phyloP scores from a whole-genome alignment of 805 yeast genomes.

The Yamadazyma takamatsuzukensis region DNA sequence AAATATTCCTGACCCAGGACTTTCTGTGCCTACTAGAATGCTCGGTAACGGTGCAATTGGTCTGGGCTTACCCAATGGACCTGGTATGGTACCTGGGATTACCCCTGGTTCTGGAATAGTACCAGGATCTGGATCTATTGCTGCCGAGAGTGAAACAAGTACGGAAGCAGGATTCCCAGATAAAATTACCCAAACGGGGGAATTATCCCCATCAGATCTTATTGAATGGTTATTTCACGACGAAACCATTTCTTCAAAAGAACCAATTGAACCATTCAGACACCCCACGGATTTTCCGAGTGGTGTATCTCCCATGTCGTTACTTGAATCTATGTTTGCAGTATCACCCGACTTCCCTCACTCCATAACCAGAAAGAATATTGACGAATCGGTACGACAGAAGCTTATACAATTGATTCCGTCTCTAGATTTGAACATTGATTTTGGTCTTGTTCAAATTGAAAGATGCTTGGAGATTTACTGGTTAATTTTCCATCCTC shows the following conservation, averaged over 20 bases:
- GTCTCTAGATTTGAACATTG: slow-evolving; percentile 11
- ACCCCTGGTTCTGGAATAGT: no score
- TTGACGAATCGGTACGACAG: slow-evolving; percentile 13
- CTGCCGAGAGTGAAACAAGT: no score
- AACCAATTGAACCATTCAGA: slow-evolving; percentile 2
- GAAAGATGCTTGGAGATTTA: slow-evolving; percentile 31
- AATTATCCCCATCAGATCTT: slow-evolving; percentile 26
- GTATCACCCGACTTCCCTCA: slow-evolving; percentile 19
- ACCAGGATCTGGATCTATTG: no score
- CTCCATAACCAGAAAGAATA: slow-evolving; percentile 11
- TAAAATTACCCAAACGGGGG: no score
- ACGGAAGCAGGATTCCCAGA: no score
- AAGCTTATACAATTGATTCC: slow-evolving; percentile 15
- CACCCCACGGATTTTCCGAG: slow-evolving; percentile 10
- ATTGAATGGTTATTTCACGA: slow-evolving; percentile 29
- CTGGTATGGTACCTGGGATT: no score
- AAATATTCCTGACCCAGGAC: no score
- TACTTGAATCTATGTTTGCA: slow-evolving; percentile 15
- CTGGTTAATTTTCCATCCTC: slow-evolving; percentile 56
- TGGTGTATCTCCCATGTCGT: slow-evolving; percentile 17
- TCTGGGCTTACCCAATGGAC: no score
- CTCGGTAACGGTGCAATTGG: no score
- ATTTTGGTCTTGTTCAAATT: slow-evolving; percentile 15
- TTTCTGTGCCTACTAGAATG: no score
- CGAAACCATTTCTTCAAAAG: slow-evolving; percentile 10